Percentiles rank a stretch among this genome's conserved stretches.
Conservation (phyloP, 2,329 filamentous ascomycete species). For the Xylogone sp. region DNA sequence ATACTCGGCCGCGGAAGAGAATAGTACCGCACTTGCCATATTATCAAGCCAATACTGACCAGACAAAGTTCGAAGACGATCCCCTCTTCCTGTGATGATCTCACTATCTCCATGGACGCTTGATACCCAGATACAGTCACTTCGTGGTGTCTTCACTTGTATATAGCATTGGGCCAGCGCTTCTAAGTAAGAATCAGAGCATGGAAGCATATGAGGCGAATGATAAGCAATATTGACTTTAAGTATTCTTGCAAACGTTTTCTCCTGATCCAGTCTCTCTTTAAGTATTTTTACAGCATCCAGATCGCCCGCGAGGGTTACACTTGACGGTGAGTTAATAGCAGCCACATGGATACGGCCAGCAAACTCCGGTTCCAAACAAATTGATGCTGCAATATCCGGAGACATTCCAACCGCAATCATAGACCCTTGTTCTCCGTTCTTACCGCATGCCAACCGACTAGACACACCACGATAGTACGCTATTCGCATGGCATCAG, state of each 20-base stretch:
- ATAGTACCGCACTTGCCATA: constrained; percentile 9
- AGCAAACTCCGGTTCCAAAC: constrained; percentile 31
- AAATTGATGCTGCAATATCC: constrained; percentile 2
- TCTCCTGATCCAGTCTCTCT: constrained; percentile 3
- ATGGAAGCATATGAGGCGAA: too few species aligned
- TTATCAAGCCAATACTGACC: constrained; percentile 6
- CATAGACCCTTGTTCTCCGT: constrained; percentile 40
- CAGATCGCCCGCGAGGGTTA: constrained; percentile 20
- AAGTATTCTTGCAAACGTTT: constrained; percentile 31
- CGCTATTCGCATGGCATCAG: constrained; percentile 20
- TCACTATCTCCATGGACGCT: too few species aligned
- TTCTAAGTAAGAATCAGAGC: too few species aligned
- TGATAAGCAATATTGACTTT: constrained; percentile 41
- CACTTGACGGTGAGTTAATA: constrained; percentile 13
- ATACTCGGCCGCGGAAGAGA: constrained; percentile 8
- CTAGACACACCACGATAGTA: constrained; percentile 23
- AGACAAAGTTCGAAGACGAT: too few species aligned
- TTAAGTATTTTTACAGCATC: constrained; percentile 8
- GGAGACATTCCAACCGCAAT: constrained; percentile 39
- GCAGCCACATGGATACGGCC: constrained; percentile 6
- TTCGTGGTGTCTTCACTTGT: too few species aligned
- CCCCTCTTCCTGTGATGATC: too few species aligned
- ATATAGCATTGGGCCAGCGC: too few species aligned
- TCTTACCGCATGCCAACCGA: not conserved
- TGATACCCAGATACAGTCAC: too few species aligned